These are phyloP conservation scores for Xylaria sp. DNA, from an alignment of 2,329 filamentous ascomycete species.

Conservation along the genomic window DNA sequence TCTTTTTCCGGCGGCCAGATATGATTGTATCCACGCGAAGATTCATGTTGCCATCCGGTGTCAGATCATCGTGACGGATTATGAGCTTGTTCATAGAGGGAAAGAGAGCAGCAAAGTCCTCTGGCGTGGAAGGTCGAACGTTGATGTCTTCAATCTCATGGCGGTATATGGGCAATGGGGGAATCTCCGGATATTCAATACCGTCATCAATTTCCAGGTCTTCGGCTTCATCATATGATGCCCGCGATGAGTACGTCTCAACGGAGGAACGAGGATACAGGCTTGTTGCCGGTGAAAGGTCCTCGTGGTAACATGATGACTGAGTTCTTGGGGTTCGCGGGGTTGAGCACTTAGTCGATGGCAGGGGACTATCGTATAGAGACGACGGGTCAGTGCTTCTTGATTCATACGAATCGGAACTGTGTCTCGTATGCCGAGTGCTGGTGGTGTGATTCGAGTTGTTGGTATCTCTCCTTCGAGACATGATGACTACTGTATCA, in stretches of 20 bases:
- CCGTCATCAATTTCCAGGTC: slow-evolving; percentile 51
- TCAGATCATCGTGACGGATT: slow-evolving; percentile 91
- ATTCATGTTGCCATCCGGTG: slow-evolving; percentile 95
- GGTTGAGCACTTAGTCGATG: slow-evolving; percentile 51
- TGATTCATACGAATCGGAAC: slow-evolving; percentile 59
- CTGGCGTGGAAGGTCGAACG: slow-evolving; percentile 79
- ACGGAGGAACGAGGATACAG: slow-evolving; percentile 68
- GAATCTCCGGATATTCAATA: slow-evolving; percentile 55
- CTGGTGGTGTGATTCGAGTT: slow-evolving; percentile 52
- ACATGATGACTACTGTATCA: slow-evolving; percentile 44
- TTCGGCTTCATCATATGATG: slow-evolving; percentile 68
- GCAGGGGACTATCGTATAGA: slow-evolving; percentile 53
- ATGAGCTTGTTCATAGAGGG: slow-evolving; percentile 83
- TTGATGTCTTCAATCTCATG: slow-evolving; percentile 71
- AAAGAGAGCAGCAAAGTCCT: slow-evolving; percentile 86
- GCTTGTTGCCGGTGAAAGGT: slow-evolving; percentile 55
- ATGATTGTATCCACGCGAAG: slow-evolving; percentile 85
- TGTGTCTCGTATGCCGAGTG: slow-evolving; percentile 54
- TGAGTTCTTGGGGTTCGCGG: slow-evolving; percentile 38
- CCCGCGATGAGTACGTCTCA: slow-evolving; percentile 81
- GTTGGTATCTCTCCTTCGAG: slow-evolving; percentile 49
- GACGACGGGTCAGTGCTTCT: slow-evolving; percentile 61
- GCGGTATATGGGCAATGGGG: slow-evolving; percentile 67
- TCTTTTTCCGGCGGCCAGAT: slow-evolving; percentile 72
- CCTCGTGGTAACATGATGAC: slow-evolving; percentile 44